Conservation (phyloP, 805 yeast genomes). For the Schwanniomyces polymorphus region DNA sequence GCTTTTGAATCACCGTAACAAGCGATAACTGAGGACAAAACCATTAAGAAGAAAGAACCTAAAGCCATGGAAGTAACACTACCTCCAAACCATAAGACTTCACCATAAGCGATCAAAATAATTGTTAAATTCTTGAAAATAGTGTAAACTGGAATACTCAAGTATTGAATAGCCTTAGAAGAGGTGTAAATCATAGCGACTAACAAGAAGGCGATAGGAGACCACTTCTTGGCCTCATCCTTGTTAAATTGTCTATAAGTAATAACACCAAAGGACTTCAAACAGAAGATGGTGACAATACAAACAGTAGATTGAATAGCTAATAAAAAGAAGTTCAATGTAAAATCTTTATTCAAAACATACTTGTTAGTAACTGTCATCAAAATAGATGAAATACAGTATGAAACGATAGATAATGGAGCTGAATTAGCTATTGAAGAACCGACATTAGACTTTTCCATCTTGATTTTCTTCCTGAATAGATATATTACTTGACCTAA, state of each 20-base stretch:
- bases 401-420: conserved; percentile 70
- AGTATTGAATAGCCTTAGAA: conserved; percentile 88
- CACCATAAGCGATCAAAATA: conserved; percentile 96
- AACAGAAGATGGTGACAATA: conserved; percentile 65
- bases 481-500: conserved; percentile 34
- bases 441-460: conserved; percentile 34
- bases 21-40: conserved; percentile 92
- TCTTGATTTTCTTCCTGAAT: conserved; percentile 23
- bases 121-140: conserved; percentile 97
- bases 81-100: conserved; percentile 96
- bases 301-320: conserved; percentile 90
- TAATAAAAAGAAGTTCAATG: conserved; percentile 84
- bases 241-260: conserved; percentile 83
- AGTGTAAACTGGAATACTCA: conserved; percentile 94
- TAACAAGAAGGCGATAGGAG: conserved; percentile 86
- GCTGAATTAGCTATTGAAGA: conserved; percentile 51
- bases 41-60: conserved; percentile 88
- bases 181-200: conserved; percentile 96
- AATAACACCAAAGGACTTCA: conserved; percentile 74
- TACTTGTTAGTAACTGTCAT: conserved; percentile 98
- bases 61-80: conserved; percentile 85
- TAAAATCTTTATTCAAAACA: conserved; percentile 75
- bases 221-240: conserved; percentile 93
- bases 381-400: conserved; percentile 91
- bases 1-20: conserved; percentile 76